phyloP scores from a whole-genome alignment of 169 alveolate genomes.

The Plasmodium knowlesi region DNA sequence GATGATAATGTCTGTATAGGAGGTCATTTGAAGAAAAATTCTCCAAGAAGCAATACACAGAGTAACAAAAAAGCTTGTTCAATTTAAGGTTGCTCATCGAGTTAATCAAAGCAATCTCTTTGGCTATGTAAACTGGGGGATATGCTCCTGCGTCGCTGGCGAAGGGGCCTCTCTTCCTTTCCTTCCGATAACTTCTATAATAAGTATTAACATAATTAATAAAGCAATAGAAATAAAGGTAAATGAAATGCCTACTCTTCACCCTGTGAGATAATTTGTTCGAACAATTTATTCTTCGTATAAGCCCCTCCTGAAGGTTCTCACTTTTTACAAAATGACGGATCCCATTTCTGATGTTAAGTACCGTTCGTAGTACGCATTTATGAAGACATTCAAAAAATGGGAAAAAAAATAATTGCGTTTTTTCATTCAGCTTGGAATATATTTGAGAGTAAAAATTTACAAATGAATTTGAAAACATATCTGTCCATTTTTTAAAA shows the following conservation, averaged over 20 bases:
- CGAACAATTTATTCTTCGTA: neutral
- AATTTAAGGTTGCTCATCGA: constrained; percentile 18
- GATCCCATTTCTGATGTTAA: neutral
- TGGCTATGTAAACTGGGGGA: constrained; percentile 1
- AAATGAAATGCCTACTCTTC: neutral
- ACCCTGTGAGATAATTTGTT: constrained; percentile 1
- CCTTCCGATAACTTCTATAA: constrained; percentile 12
- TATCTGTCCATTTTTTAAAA: constrained; percentile 6
- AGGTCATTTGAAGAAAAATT: constrained; percentile 39
- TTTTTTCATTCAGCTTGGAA: constrained; percentile 17
- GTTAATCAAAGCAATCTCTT: constrained; percentile 14
- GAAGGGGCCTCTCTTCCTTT: neutral
- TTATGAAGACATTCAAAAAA: constrained; percentile 40
- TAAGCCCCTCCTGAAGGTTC: neutral
- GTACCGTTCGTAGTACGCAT: constrained; percentile 15
- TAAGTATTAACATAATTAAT: constrained; percentile 24
- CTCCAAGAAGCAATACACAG: constrained; percentile 25
- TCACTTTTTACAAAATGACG: neutral
- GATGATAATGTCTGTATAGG: constrained; percentile 34
- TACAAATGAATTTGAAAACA: constrained; percentile 27
- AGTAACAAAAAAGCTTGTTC: constrained; percentile 33
- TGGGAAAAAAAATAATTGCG: constrained; percentile 43
- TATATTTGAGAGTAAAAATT: constrained; percentile 53
- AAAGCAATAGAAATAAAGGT: constrained; percentile 22
- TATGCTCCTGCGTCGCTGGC: neutral